Conservation (phyloP, 1,284 basidiomycete genomes). For the Agroathelia rolfsii region DNA sequence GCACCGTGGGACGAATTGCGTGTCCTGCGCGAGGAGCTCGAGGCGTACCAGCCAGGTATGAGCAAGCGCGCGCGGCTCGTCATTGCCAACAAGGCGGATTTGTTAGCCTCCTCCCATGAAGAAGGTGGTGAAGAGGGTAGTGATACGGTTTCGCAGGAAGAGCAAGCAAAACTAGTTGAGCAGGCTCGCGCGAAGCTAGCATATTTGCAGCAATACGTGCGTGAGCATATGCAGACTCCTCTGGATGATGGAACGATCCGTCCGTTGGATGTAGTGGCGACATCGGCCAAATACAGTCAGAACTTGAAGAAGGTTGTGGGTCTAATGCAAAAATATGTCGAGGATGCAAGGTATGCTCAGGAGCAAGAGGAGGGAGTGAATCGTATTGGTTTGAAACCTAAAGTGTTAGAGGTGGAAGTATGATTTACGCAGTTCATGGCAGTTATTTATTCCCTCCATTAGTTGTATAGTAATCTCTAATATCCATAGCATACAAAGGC, state of each 20-base stretch:
- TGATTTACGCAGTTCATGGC: no score
- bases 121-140: slow-evolving; percentile 27
- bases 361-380: no score
- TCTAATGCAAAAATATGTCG: slow-evolving; percentile 57
- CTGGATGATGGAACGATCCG: slow-evolving; percentile 20
- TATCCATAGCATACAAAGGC: no score
- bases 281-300: slow-evolving; percentile 75
- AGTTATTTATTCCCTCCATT: no score
- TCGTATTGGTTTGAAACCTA: no score
- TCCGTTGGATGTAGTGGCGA: slow-evolving; percentile 57
- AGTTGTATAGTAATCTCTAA: no score
- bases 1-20: slow-evolving; percentile 70
- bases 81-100: slow-evolving; percentile 91
- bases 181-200: slow-evolving; percentile 50
- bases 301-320: slow-evolving; percentile 62
- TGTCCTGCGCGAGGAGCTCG: slow-evolving; percentile 71
- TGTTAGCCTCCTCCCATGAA: no score
- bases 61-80: slow-evolving; percentile 71
- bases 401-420: no score
- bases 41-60: slow-evolving; percentile 77
- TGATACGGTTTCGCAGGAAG: no score
- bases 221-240: slow-evolving; percentile 30
- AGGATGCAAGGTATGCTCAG: slow-evolving; percentile 34
- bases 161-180: slow-evolving; percentile 31
- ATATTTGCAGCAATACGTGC: slow-evolving; percentile 45